These are phyloP conservation scores for Pouteria campechiana DNA, from an alignment of 179 eudicot species.

Conservation along the genomic window DNA sequence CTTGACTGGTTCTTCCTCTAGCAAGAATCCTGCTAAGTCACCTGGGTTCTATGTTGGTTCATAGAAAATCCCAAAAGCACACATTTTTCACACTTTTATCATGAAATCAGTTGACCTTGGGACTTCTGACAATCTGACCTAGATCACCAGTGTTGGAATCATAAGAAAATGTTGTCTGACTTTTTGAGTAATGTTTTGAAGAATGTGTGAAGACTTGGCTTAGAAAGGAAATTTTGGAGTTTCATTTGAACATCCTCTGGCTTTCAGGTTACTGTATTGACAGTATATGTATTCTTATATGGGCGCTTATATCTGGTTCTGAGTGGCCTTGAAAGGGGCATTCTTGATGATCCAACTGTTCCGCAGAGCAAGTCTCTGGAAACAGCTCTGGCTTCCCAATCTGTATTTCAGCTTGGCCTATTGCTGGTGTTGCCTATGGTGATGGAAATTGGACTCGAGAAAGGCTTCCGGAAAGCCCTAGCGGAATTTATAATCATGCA, in stretches of 20 bases:
- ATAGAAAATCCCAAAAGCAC: too few relatives aligned
- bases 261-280: constrained; percentile 72
- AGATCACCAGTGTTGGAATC: too few relatives aligned
- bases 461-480: constrained; percentile 65
- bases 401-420: constrained; percentile 55
- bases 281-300: constrained; percentile 67
- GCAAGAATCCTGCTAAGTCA: too few relatives aligned
- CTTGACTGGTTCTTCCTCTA: too few relatives aligned
- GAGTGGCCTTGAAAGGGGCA: constrained; percentile 75
- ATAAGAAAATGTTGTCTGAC: too few relatives aligned
- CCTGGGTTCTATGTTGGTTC: too few relatives aligned
- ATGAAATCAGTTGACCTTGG: too few relatives aligned
- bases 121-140: too few relatives aligned
- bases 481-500: constrained; percentile 72
- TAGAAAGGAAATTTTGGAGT: too few relatives aligned
- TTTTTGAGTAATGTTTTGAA: too few relatives aligned
- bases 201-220: too few relatives aligned
- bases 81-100: too few relatives aligned
- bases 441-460: constrained; percentile 70
- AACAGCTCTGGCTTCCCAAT: constrained; percentile 62
- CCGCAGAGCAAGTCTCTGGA: constrained; percentile 42
- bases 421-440: constrained; percentile 65
- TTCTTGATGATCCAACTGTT: constrained; percentile 34
- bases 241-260: constrained; percentile 1
- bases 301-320: constrained; percentile 75